Evolutionary conservation across 2,329 filamentous ascomycete genomes (phyloP).

Genomic region (Fusarium luffae): DNA sequence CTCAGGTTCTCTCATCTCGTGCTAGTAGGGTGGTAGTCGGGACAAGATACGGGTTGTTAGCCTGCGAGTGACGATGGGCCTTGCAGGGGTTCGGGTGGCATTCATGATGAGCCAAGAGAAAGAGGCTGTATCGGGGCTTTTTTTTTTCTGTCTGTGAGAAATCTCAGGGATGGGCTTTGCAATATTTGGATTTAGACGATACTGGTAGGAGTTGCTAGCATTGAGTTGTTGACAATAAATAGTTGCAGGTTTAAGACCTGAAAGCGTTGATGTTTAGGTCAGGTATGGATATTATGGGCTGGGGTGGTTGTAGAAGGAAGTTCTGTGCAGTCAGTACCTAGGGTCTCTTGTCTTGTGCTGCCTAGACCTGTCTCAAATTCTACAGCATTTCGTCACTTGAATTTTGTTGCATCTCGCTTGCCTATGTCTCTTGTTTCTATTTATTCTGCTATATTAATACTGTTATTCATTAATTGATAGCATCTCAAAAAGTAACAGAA

Average conservation of each 20-base stretch:
- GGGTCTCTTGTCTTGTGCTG: background rate
- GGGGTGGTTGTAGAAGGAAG: constrained; percentile 6
- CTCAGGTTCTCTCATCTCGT: constrained; percentile 8
- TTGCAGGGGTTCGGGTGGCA: constrained; percentile 6
- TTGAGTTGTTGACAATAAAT: background rate
- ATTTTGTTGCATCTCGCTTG: background rate
- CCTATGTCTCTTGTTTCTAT: background rate
- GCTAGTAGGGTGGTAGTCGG: constrained; percentile 37
- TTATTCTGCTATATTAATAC: background rate
- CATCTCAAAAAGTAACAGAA: constrained; percentile 8
- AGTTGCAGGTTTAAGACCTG: background rate
- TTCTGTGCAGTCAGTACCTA: background rate
- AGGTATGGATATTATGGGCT: background rate
- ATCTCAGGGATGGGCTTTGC: background rate
- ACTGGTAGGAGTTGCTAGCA: background rate
- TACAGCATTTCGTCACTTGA: background rate
- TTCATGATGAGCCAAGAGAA: constrained; percentile 3
- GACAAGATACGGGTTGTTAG: constrained; percentile 35
- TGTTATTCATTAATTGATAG: background rate
- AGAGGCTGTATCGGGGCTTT: constrained; percentile 1
- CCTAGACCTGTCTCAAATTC: background rate
- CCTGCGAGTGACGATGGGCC: constrained; percentile 26
- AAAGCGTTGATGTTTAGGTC: background rate
- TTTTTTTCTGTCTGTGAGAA: background rate
- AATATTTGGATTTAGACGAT: background rate